Percentiles rank a stretch among this genome's conserved stretches.
phyloP scores from a whole-genome alignment of 352 stramenopile genomes.

The Phytophthora sojae region DNA sequence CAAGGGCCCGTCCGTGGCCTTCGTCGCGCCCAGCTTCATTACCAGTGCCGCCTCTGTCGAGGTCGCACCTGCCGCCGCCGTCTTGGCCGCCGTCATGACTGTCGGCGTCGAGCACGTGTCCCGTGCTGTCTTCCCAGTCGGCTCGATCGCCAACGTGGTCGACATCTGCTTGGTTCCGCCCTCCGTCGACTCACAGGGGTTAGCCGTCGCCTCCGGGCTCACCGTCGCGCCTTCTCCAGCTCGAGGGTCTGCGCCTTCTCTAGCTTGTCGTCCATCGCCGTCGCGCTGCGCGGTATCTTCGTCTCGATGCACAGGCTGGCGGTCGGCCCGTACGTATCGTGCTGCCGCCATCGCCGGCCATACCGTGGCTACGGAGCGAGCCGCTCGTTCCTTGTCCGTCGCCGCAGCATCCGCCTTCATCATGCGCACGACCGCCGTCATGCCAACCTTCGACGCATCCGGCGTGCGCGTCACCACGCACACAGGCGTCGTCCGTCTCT shows the following conservation, averaged over 20 bases:
- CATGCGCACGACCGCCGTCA: background rate
- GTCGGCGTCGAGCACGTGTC: too few species aligned
- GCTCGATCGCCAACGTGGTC: too few species aligned
- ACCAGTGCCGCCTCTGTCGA: too few species aligned
- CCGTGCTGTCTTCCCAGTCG: too few species aligned
- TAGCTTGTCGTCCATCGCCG: background rate
- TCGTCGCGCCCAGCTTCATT: too few species aligned
- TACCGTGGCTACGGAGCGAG: background rate
- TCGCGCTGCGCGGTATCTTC: background rate
- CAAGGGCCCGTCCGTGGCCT: too few species aligned
- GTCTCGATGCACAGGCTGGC: background rate
- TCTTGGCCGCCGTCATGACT: too few species aligned
- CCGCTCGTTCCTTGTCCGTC: background rate
- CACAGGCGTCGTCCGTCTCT: background rate
- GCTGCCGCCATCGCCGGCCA: background rate
- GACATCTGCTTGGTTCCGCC: too few species aligned
- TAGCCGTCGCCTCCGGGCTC: background rate
- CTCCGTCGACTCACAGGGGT: too few species aligned
- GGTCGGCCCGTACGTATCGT: background rate
- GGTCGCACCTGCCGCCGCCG: too few species aligned
- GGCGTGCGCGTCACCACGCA: background rate
- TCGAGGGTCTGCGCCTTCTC: background rate
- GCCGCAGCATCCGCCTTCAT: background rate
- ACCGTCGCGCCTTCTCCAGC: background rate
- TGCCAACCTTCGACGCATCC: background rate